phyloP scores from a whole-genome alignment of 2,329 filamentous ascomycete species.

The Xylariaceae sp. region DNA sequence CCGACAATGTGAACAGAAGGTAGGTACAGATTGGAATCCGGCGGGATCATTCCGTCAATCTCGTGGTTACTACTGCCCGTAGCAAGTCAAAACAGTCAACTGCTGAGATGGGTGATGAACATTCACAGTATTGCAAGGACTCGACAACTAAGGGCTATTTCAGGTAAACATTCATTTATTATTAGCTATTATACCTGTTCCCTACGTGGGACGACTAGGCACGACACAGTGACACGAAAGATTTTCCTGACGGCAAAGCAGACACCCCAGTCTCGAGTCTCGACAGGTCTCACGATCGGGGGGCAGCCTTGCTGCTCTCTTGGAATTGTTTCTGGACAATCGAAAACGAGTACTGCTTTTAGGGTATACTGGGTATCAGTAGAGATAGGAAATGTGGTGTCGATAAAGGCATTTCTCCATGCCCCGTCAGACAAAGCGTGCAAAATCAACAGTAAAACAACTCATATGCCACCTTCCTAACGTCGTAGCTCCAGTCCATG shows the following conservation, averaged over 20 bases:
- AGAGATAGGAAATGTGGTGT: slow-evolving; percentile 31
- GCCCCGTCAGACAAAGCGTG: slow-evolving; percentile 30
- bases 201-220: slow-evolving; percentile 25
- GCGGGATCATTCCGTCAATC: too few species aligned
- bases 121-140: neutral
- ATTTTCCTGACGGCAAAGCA: slow-evolving; percentile 18
- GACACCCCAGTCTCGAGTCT: slow-evolving; percentile 1
- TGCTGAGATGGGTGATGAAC: too few species aligned
- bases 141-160: neutral
- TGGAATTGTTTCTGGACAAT: slow-evolving; percentile 10
- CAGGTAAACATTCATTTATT: slow-evolving; percentile 27
- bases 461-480: slow-evolving; percentile 27
- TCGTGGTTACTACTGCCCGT: too few species aligned
- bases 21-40: too few species aligned
- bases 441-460: slow-evolving; percentile 33
- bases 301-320: slow-evolving; percentile 8
- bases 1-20: too few species aligned
- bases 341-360: slow-evolving; percentile 26
- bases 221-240: slow-evolving; percentile 23
- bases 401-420: slow-evolving; percentile 26
- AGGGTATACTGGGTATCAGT: slow-evolving; percentile 38
- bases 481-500: slow-evolving; percentile 25
- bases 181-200: slow-evolving; percentile 34
- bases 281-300: slow-evolving; percentile 1
- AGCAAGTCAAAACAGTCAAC: too few species aligned